These are phyloP conservation scores for Xylaria sp. DNA, from an alignment of 2,329 filamentous ascomycete genomes.

Conservation along the genomic window DNA sequence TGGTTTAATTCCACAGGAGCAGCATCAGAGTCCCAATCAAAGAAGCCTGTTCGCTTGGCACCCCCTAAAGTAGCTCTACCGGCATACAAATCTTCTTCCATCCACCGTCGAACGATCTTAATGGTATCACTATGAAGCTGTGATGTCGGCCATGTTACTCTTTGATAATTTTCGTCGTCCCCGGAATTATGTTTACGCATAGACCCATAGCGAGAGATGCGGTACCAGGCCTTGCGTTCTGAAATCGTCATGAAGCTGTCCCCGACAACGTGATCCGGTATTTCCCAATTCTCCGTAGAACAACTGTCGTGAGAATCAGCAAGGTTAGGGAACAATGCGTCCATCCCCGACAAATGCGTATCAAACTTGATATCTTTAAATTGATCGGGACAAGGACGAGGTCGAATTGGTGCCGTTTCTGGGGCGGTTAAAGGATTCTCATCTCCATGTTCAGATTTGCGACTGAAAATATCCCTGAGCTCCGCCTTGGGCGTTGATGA, in stretches of 20 bases:
- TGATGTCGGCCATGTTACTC: slow-evolving; percentile 68
- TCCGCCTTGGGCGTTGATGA: slow-evolving; percentile 42
- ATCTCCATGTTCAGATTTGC: slow-evolving; percentile 6
- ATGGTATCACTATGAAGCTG: slow-evolving; percentile 64
- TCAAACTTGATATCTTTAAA: slow-evolving; percentile 47
- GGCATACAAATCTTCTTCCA: slow-evolving; percentile 71
- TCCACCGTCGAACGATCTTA: slow-evolving; percentile 71
- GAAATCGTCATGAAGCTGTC: slow-evolving; percentile 66
- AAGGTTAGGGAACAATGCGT: slow-evolving; percentile 51
- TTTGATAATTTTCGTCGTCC: slow-evolving; percentile 69
- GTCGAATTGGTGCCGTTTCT: slow-evolving; percentile 20
- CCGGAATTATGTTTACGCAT: slow-evolving; percentile 66
- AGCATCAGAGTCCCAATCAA: slow-evolving; percentile 70
- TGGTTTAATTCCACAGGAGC: slow-evolving; percentile 62
- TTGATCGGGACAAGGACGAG: slow-evolving; percentile 45
- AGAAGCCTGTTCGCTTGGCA: slow-evolving; percentile 60
- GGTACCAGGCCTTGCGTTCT: slow-evolving; percentile 74
- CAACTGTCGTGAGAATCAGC: slow-evolving; percentile 21
- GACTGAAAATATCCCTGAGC: slow-evolving; percentile 10
- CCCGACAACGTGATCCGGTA: slow-evolving; percentile 60
- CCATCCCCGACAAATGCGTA: slow-evolving; percentile 39
- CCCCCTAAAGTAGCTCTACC: slow-evolving; percentile 61
- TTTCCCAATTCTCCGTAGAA: slow-evolving; percentile 41
- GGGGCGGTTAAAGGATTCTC: not conserved
- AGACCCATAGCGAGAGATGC: slow-evolving; percentile 69